Percentiles rank a stretch among this genome's conserved stretches.
These are phyloP conservation scores for Elsinoe arachidis DNA, from an alignment of 2,329 filamentous ascomycete genomes.

Conservation along the genomic window DNA sequence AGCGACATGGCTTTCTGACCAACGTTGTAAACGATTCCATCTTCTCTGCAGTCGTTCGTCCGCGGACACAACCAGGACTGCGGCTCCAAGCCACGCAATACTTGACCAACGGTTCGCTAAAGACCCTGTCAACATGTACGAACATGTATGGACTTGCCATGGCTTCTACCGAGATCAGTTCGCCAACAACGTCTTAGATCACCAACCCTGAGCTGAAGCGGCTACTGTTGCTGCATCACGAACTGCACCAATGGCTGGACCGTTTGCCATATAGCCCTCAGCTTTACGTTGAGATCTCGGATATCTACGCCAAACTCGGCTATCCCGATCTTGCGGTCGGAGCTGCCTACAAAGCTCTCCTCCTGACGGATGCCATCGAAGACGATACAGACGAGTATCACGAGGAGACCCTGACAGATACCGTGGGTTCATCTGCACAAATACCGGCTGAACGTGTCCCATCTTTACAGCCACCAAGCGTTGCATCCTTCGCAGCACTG, in stretches of 20 bases:
- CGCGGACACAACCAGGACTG: not conserved
- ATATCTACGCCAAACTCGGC: constrained; percentile 61
- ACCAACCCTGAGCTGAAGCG: constrained; percentile 15
- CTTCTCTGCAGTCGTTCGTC: not conserved
- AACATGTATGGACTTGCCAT: constrained; percentile 9
- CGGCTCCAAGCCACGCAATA: not conserved
- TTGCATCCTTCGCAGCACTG: not conserved
- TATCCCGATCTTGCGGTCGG: constrained; percentile 86
- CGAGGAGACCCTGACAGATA: constrained; percentile 45
- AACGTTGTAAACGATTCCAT: not conserved
- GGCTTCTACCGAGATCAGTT: not conserved
- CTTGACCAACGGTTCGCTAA: not conserved
- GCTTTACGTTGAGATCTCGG: constrained; percentile 56
- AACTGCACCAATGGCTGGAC: constrained; percentile 15
- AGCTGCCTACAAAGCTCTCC: constrained; percentile 83
- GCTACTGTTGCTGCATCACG: constrained; percentile 11
- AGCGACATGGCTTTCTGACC: not conserved
- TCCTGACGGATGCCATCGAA: constrained; percentile 70
- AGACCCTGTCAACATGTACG: constrained; percentile 4
- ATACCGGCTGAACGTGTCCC: not conserved
- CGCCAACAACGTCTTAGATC: constrained; percentile 16
- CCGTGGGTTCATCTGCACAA: not conserved
- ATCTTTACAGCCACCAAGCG: not conserved
- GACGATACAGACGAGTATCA: constrained; percentile 80
- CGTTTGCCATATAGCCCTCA: constrained; percentile 32